phyloP scores from a whole-genome alignment of 2,329 filamentous ascomycete genomes.

The Ceratocystis lukuohia region DNA sequence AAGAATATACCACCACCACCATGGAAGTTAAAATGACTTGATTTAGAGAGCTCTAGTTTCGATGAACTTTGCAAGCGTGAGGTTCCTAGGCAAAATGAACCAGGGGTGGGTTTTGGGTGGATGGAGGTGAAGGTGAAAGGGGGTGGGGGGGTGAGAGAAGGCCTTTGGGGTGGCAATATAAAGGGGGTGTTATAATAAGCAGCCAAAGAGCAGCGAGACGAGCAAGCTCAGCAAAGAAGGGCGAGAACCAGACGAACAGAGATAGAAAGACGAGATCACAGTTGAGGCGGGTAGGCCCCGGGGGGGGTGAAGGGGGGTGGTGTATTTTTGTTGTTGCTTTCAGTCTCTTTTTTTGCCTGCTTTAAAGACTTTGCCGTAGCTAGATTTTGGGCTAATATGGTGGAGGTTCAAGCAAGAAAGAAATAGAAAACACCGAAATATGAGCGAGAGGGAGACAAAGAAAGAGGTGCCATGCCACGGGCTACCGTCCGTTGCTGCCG shows the following conservation, averaged over 20 bases:
- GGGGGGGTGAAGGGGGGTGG: neutral
- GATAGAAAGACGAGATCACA: constrained; percentile 2
- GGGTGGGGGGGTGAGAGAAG: neutral
- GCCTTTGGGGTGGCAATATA: neutral
- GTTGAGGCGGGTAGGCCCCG: neutral
- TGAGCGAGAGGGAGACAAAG: neutral
- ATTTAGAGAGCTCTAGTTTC: neutral
- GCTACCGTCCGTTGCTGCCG: neutral
- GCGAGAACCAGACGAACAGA: neutral
- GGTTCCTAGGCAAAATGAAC: neutral
- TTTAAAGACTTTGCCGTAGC: neutral
- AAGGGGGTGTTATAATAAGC: neutral
- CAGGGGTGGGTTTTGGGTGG: neutral
- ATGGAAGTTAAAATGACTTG: neutral
- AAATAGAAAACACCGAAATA: neutral
- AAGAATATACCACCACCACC: neutral
- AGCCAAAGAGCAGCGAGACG: neutral
- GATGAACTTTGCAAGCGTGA: neutral
- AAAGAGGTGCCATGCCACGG: neutral
- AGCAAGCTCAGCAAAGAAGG: neutral
- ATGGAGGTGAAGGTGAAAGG: neutral
- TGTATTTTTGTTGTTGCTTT: neutral
- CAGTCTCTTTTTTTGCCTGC: neutral
- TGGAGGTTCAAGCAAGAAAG: neutral
- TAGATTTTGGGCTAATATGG: neutral